phyloP scores from a whole-genome alignment of 2,329 filamentous ascomycete species.

The Fusarium cyanostomum region DNA sequence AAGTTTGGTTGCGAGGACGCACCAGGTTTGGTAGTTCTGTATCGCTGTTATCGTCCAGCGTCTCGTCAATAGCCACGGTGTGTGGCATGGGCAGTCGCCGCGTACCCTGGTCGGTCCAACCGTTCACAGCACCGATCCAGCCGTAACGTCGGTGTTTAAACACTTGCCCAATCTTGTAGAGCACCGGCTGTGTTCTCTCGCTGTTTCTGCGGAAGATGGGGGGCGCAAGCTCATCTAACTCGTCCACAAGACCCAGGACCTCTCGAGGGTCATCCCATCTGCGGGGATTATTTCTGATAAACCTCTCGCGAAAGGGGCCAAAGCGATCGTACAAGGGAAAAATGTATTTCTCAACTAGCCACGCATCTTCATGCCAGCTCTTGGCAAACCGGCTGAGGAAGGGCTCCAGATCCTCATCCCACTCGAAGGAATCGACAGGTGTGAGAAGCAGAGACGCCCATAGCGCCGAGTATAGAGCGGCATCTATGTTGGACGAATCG shows the following conservation, averaged over 20 bases:
- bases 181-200: constrained; percentile 36
- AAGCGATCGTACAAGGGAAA: constrained; percentile 67
- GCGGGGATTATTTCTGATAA: constrained; percentile 41
- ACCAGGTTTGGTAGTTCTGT: constrained; percentile 42
- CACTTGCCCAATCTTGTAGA: constrained; percentile 80
- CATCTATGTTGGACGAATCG: constrained; percentile 57
- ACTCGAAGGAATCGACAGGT: constrained; percentile 57
- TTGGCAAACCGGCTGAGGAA: constrained; percentile 61
- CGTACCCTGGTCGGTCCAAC: constrained; percentile 74
- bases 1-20: constrained; percentile 63
- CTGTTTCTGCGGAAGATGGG: constrained; percentile 46
- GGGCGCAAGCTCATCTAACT: constrained; percentile 56
- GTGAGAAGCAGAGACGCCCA: constrained; percentile 74
- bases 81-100: constrained; percentile 42
- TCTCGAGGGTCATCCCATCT: constrained; percentile 46
- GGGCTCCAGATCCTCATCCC: constrained; percentile 70
- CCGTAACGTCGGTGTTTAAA: constrained; percentile 84
- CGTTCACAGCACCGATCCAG: constrained; percentile 84
- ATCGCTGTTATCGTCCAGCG: constrained; percentile 41
- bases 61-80: constrained; percentile 41
- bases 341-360: constrained; percentile 73
- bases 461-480: constrained; percentile 75
- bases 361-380: constrained; percentile 70
- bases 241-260: constrained; percentile 50
- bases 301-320: constrained; percentile 43